Conservation (phyloP, 2,329 filamentous ascomycete species). For the Phialocephala subalpina region DNA sequence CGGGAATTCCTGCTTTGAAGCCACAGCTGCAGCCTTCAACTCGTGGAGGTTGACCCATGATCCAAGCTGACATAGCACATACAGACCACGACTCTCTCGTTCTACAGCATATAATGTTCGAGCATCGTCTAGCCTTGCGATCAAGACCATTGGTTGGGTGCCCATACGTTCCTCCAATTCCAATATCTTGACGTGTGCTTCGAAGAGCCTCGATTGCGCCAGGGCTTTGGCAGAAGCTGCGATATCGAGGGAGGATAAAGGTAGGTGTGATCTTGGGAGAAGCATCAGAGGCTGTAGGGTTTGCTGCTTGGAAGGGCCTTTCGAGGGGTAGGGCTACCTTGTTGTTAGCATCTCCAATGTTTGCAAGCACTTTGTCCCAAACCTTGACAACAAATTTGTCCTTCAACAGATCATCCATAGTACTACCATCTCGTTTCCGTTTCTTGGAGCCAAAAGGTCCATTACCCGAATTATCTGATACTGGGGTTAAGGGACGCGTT, state of each 20-base stretch:
- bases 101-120: constrained; percentile 70
- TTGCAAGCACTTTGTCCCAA: constrained; percentile 16
- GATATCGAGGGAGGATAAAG: constrained; percentile 69
- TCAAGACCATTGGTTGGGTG: constrained; percentile 61
- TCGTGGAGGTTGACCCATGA: constrained; percentile 68
- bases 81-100: constrained; percentile 66
- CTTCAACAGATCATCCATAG: constrained; percentile 43
- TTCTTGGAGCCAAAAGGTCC: constrained; percentile 38
- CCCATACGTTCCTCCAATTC: constrained; percentile 69
- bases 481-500: constrained; percentile 43
- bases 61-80: constrained; percentile 73
- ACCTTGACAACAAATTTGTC: constrained; percentile 47
- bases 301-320: constrained; percentile 59
- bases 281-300: constrained; percentile 68
- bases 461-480: constrained; percentile 39
- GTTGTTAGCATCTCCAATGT: constrained; percentile 16
- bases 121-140: constrained; percentile 66
- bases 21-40: constrained; percentile 59
- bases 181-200: constrained; percentile 68
- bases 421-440: constrained; percentile 44
- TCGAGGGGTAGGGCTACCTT: constrained; percentile 62
- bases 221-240: constrained; percentile 58
- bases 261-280: constrained; percentile 65
- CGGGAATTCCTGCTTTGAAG: constrained; percentile 47
- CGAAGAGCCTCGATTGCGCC: constrained; percentile 63